Base-by-base conservation (phyloP, 441 rosid species). In the Gossypium trilobum region DNA sequence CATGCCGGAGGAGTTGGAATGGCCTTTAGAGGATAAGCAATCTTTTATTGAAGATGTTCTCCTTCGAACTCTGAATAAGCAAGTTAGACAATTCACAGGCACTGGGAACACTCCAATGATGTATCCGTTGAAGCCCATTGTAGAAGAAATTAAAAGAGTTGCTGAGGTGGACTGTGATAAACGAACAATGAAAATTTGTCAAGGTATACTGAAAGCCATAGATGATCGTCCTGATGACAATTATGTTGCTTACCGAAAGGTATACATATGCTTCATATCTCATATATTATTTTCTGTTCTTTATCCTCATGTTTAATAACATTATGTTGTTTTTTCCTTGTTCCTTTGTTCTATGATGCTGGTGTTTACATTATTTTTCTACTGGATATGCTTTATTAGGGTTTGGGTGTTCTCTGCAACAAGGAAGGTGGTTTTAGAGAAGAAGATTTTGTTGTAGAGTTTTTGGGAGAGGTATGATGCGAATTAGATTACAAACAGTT, bases 351-450 rank as follows among this genome's bases (percentile, higher is more conserved):
- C 42, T 81, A 11, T 72, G 36, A 25, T 74, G 52, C 70, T 78
- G 73, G 77, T 78, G 64, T 44, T 64, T 39, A 44, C 61, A 74
- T 58, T 22, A 29, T 60, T 67, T 51, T 42, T 16, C 70, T 61
- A 31, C 75, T 80, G 75, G 74, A 71, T 79, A 52, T 82, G 77
- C 64, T 44, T 79, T 63, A 70, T 56, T 78, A 95, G 99, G 99
- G 99, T 55, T 97, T 95, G 66, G 99, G 99, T 66, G 99, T 95
- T 80, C 97, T 95, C 79, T 95, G 99, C 88, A 85, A 91, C 84
- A 93, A 91, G 84, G 86, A 85, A 84, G 90, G 89, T 82, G 99
- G 99, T 74, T 95, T 95, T 81, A 91, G 85, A 75, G 87, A 78
- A 62, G 98, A 95, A 14, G 99, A 95, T 80, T 95, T 95, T 81